Evolutionary conservation across 2,329 filamentous ascomycete genomes (phyloP).

Genomic region (Kalmusia sp.): DNA sequence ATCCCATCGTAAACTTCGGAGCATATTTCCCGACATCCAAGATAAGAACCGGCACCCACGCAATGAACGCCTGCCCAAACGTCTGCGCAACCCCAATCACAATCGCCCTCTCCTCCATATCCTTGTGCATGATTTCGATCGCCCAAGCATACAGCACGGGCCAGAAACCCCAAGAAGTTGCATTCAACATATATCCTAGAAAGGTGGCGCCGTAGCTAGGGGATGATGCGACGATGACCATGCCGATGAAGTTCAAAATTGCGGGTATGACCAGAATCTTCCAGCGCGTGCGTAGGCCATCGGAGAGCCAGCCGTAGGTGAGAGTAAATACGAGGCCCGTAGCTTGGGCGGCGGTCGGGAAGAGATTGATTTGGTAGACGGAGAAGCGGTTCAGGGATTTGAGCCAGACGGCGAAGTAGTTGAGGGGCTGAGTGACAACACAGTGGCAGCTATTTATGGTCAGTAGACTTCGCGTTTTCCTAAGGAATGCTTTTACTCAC

Average conservation of each 20-base stretch:
- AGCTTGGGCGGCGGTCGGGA: conserved; percentile 18
- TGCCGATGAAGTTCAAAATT: conserved; percentile 19
- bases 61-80: conserved; percentile 52
- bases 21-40: conserved; percentile 21
- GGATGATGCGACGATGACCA: conserved; percentile 14
- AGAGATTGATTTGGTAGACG: conserved; percentile 25
- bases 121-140: conserved; percentile 53
- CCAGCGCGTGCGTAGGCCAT: conserved; percentile 17
- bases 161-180: conserved; percentile 20
- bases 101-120: conserved; percentile 53
- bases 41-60: conserved; percentile 47
- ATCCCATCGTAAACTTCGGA: conserved; percentile 15
- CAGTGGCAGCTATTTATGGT: conserved; percentile 11
- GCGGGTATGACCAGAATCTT: conserved; percentile 21
- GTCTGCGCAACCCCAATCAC: conserved; percentile 56
- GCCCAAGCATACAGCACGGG: conserved; percentile 47
- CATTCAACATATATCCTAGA: conserved; percentile 24
- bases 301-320: conserved; percentile 16
- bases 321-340: conserved; percentile 19
- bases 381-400: conserved; percentile 17
- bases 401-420: conserved; percentile 21
- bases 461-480: not conserved
- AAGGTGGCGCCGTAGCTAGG: conserved; percentile 23
- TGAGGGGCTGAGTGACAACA: conserved; percentile 19
- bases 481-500: not conserved